Conservation (phyloP, 2,329 filamentous ascomycete genomes). For the Pseudopithomyces chartarum region DNA sequence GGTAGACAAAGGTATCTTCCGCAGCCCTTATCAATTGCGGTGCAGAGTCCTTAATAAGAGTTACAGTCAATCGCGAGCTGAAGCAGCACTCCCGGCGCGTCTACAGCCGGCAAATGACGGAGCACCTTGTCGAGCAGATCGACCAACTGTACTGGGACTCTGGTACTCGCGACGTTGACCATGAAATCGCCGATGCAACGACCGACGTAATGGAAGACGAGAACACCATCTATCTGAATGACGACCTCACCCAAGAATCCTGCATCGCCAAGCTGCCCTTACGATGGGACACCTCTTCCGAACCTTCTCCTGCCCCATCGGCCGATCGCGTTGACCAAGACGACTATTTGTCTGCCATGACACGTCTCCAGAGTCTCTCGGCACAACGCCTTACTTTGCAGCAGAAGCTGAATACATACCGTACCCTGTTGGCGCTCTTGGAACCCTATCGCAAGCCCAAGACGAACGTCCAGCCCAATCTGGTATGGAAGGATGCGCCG, state of each 20-base stretch:
- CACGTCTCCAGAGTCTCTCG: constrained; percentile 54
- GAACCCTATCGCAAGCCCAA: constrained; percentile 57
- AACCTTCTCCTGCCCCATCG: constrained; percentile 11
- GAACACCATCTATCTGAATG: constrained; percentile 35
- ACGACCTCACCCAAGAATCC: constrained; percentile 41
- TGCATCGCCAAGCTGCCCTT: constrained; percentile 40
- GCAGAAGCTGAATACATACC: constrained; percentile 54
- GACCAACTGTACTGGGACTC: constrained; percentile 65
- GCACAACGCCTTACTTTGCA: constrained; percentile 56
- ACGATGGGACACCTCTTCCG: constrained; percentile 31
- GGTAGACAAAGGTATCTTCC: constrained; percentile 53
- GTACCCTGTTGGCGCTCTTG: constrained; percentile 56
- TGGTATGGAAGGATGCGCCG: constrained; percentile 68
- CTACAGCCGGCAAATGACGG: constrained; percentile 70
- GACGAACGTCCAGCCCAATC: constrained; percentile 64
- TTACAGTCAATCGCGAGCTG: constrained; percentile 64
- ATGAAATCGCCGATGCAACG: constrained; percentile 28
- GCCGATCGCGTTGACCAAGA: constrained; percentile 26
- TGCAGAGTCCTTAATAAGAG: background rate
- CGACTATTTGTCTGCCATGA: constrained; percentile 46
- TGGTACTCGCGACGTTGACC: constrained; percentile 44
- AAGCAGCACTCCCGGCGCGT: constrained; percentile 69
- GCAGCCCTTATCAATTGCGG: background rate
- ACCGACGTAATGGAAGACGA: constrained; percentile 48
- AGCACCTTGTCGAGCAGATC: constrained; percentile 75